A percentile compares a stretch with the other conserved stretches of the same genome.
These are phyloP conservation scores for Tuber borchii DNA, from an alignment of 495 filamentous ascomycete species.

Conservation along the genomic window DNA sequence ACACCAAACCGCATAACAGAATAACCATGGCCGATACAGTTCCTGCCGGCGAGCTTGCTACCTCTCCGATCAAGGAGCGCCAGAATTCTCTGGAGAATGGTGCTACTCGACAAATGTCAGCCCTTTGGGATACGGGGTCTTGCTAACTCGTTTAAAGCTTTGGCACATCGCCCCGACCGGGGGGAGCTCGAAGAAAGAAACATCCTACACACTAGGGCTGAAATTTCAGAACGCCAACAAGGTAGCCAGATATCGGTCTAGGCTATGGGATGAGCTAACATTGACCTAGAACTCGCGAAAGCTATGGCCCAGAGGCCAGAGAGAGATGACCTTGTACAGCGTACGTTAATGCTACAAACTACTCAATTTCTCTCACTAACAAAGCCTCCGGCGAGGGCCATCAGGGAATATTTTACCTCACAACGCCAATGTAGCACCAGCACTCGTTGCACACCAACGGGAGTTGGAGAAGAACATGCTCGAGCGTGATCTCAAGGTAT, in stretches of 20 bases:
- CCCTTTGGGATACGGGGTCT: background rate
- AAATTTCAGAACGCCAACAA: conserved; percentile 35
- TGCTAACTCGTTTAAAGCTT: conserved; percentile 28
- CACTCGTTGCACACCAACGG: conserved; percentile 34
- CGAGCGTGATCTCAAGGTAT: conserved; percentile 37
- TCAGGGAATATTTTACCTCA: conserved; percentile 40
- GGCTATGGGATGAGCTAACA: background rate
- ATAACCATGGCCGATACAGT: background rate
- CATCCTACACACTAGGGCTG: conserved; percentile 36
- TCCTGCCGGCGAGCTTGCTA: conserved; percentile 28
- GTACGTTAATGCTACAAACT: conserved; percentile 15
- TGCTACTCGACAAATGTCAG: background rate
- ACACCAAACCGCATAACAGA: background rate
- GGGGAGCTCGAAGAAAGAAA: conserved; percentile 40
- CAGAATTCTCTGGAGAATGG: conserved; percentile 38
- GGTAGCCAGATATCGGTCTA: conserved; percentile 23
- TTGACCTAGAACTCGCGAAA: conserved; percentile 36
- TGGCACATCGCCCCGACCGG: conserved; percentile 33
- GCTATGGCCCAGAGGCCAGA: conserved; percentile 38
- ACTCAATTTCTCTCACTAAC: conserved; percentile 8
- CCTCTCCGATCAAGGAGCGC: conserved; percentile 39
- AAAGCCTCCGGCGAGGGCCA: background rate
- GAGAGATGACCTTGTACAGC: conserved; percentile 39
- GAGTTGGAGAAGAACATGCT: conserved; percentile 41
- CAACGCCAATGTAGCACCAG: conserved; percentile 36